Base-by-base conservation (phyloP, 2,329 filamentous ascomycete genomes). In the Colletotrichum noveboracense region DNA sequence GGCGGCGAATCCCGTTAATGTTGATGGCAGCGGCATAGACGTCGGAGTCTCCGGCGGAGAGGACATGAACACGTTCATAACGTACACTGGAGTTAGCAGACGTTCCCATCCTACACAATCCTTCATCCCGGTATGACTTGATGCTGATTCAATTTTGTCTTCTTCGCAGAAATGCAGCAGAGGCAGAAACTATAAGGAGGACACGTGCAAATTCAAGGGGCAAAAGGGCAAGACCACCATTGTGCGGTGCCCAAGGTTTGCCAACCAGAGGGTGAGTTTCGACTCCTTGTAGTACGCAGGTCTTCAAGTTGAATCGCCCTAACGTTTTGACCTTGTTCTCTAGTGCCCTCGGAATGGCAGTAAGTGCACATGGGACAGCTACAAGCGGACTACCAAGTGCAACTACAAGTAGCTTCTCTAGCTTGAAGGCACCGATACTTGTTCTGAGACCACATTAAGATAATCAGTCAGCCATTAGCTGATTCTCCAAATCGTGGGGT, bases 301-400 rank as follows among this genome's bases (percentile, higher is more conserved):
- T 48, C 9, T 0, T 0, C n/a, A 4, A 7, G 2, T 48, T 21
- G 43, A 48, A n/a, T 21, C 0, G n/a, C n/a, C 0, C n/a, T 48
- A 1, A 21, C 18, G 2, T 9, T 0, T 0, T 48, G 43, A 0
- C 3, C 6, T 21, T 21, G 0, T 48, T 1, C n/a, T 48, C 18
- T 21, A 48, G n/a, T 48, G 43, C 43, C 43, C 43, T 48, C 43
- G 43, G 16, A 48, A 48, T 48, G 43, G 43, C n/a, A 48, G 43
- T 13, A 48, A 48, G 1, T 48, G 43, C n/a, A 48, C 43, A 12
- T 48, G n/a, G 43, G 43, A 48, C n/a, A 48, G 43, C 2, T 48
- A 48, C 43, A 48, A 48, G 43, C 18, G 43, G 43, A 48, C 43
- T 13, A 3, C 43, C n/a, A 48, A 21, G 43, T 48, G 43, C 43